phyloP scores from a whole-genome alignment of 805 yeast genomes.

The Cyberlindnera subsufficiens region DNA sequence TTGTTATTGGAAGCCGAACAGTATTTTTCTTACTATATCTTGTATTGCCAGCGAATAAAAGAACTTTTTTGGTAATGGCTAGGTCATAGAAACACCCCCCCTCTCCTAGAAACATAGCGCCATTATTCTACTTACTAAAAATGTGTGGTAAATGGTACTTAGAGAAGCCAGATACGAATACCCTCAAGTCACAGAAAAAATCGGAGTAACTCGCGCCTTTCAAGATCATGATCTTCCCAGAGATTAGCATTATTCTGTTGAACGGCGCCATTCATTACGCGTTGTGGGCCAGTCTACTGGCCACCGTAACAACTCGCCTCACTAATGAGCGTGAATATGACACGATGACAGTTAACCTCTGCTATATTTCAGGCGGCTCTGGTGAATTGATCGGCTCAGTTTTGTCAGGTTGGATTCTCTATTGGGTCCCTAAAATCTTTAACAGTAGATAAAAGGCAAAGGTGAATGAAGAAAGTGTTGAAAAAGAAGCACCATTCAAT shows the following conservation, averaged over 20 bases:
- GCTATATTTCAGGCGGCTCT: constrained; percentile 70
- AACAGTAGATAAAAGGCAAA: constrained; percentile 11
- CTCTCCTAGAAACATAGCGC: constrained; percentile 41
- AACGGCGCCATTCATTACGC: constrained; percentile 63
- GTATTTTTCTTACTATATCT: constrained; percentile 30
- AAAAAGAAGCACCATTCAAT: constrained; percentile 35
- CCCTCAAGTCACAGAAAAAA: constrained; percentile 20
- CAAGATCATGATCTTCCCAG: constrained; percentile 35
- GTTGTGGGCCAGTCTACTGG: constrained; percentile 63
- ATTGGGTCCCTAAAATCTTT: constrained; percentile 32
- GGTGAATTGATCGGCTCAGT: constrained; percentile 61
- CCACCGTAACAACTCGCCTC: constrained; percentile 55
- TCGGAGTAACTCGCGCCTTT: constrained; percentile 33
- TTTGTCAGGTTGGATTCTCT: constrained; percentile 49
- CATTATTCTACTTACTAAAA: constrained; percentile 27
- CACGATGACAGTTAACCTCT: constrained; percentile 58
- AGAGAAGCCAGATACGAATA: constrained; percentile 27
- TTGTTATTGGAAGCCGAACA: constrained; percentile 56
- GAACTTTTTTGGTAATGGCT: constrained; percentile 69
- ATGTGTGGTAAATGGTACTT: constrained; percentile 20
- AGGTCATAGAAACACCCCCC: constrained; percentile 41
- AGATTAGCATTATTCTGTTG: constrained; percentile 42
- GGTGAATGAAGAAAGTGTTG: constrained; percentile 18
- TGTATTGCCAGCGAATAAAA: constrained; percentile 67
- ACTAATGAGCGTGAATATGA: constrained; percentile 43